Evolutionary conservation across 2,329 filamentous ascomycete species (phyloP), one percentile per base, ranked within the genome.

Genomic region (Leptographium wingfieldii): DNA sequence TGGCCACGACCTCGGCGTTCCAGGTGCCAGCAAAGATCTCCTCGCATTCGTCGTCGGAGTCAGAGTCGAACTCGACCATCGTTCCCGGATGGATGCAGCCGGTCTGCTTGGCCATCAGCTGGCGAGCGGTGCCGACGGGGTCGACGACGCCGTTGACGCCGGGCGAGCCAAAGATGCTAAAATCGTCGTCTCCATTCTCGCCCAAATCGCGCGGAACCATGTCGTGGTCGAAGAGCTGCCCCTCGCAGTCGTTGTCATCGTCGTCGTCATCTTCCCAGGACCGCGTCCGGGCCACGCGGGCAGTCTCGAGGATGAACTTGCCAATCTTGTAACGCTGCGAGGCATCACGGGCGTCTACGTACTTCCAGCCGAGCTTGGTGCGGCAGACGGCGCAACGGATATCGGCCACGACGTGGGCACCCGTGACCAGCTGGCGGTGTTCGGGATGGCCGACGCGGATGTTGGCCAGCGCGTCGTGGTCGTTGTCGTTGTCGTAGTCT

Each of bases 321-420:
- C 83, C 83, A 56, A 86, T 76, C 70, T 87, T 87, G 74, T 87
- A 87, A 67, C 76, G 78, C 69, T 87, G 84, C 55, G 74, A 71
- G 59, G 73, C 67, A 65, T 86, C 80, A 62, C 76, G 77, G 1
- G 84, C 83, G 68, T 84, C 80, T 52, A 86, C 76, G 66, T 87
- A 87, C 69, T 86, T 86, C 84, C 84, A 87, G 22, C 84, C 84
- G 10, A 87, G 68, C 65, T 80, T 80, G 57, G 73, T 73, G 31
- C 73, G 71, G 69, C 84, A 87, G 31, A 78, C 72, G 11, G 68
- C 68, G 67, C 84, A 87, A 55, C 69, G 74, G 56, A 86, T 83
- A 70, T 87, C 84, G 3, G 83, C 81, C 7, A 87, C 83, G 6
- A 81, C 76, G 69, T 87, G 84, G 67, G 76, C 74, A 3, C 84